Evolutionary conservation across 176 grass and related monocot genomes (phyloP), one percentile per base, ranked within the genome.

Genomic region (Thinopyrum elongatum): DNA sequence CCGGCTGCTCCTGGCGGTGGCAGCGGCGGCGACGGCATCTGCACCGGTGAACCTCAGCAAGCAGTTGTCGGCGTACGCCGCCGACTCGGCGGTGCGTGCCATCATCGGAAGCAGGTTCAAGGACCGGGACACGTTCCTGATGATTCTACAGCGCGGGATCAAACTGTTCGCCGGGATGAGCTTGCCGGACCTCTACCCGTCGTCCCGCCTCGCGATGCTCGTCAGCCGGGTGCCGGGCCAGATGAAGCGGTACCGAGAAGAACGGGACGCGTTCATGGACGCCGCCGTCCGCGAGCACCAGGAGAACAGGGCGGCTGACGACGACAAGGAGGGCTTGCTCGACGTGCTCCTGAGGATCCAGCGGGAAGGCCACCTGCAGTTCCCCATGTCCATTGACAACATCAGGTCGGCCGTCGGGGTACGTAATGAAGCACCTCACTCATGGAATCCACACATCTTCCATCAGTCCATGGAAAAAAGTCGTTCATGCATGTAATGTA

Each of bases 261-360:
- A 76, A 10, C 1, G 76, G 23, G 23, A 13, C 5, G 36, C 51
- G 8, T 73, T 80, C 85, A 26, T 49, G 11, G 85, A 86, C 38
- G 22, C 28, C 28, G 62, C 73, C 27, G 22, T 86, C 27, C 65
- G 13, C 66, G 77, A 86, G 38, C 85, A 86, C 28, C 27, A 74
- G 15, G 85, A 86, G 67, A 74, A 51, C 19, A n/a, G 29, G 25
- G 67, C 8, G 25, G 13, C 77, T 1, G 66, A 19, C 33, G 38
- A 25, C 27, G 64, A 14, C n/a, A 51, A 73, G 59, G 85, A 91
- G 36, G 86, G 86, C 76, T 42, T 92, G 82, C 67, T 92, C 26
- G 78, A 84, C 30, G 77, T 88, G 39, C 76, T 88, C 21, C 25
- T 31, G 26, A 78, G 82, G 62, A 67, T 92, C 25, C 86, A 82